phyloP scores from a whole-genome alignment of 225 moss, liverwort and hornwort genomes.

The Ulota crispa region DNA sequence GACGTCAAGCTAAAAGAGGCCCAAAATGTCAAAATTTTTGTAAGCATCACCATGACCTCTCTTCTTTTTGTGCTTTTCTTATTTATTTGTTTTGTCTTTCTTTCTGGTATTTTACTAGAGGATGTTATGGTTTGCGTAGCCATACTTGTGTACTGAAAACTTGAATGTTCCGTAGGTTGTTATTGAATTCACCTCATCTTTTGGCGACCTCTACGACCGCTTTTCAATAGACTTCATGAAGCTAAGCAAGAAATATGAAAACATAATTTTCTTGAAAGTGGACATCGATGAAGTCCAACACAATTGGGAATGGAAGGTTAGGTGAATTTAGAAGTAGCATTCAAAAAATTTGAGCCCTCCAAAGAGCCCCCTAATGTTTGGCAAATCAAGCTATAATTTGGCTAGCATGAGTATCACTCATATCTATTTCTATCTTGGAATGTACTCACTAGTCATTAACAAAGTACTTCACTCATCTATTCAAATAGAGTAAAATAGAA shows the following conservation, averaged over 20 bases:
- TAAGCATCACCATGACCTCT: constrained; percentile 16
- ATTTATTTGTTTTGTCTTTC: not conserved
- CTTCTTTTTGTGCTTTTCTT: not conserved
- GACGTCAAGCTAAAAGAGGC: constrained; percentile 33
- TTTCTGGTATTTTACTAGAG: not conserved
- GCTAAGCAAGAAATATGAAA: constrained; percentile 57
- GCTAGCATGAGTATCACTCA: too few species aligned
- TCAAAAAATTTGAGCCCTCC: not conserved
- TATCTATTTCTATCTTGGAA: too few species aligned
- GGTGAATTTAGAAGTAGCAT: not conserved
- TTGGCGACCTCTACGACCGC: constrained; percentile 80
- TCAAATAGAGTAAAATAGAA: too few species aligned
- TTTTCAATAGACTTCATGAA: constrained; percentile 67
- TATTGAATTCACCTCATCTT: constrained; percentile 76
- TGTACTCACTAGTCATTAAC: too few species aligned
- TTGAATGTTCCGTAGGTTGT: constrained; percentile 41
- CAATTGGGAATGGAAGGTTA: not conserved
- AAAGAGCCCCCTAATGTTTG: too few species aligned
- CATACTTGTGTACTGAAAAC: not conserved
- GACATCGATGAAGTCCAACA: constrained; percentile 67
- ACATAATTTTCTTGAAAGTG: constrained; percentile 70
- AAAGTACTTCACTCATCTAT: too few species aligned
- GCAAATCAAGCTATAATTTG: too few species aligned
- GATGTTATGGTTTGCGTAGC: not conserved
- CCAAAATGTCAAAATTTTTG: constrained; percentile 35